These are phyloP conservation scores for Malus asiatica DNA, from an alignment of 306 rosid species.

Conservation along the genomic window DNA sequence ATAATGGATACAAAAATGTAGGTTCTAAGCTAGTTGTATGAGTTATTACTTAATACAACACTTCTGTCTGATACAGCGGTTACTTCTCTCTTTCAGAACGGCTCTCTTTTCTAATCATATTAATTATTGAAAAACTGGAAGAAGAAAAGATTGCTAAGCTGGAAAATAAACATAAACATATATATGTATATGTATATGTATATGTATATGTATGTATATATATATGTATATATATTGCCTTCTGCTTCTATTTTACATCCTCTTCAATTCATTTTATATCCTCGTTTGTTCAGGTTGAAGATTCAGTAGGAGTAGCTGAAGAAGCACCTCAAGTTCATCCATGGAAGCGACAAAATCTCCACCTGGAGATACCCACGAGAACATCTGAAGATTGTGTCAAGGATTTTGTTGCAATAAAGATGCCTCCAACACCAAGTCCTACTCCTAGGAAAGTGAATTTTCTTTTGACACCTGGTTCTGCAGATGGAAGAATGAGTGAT, in stretches of 20 bases:
- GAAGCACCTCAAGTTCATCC: slow-evolving; percentile 31
- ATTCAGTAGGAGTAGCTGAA: slow-evolving; percentile 33
- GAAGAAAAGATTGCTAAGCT: background rate
- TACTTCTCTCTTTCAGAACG: too few relatives aligned
- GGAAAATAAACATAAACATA: background rate
- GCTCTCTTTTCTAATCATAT: too few relatives aligned
- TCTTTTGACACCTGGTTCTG: slow-evolving; percentile 48
- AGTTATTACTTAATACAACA: background rate
- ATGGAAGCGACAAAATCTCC: slow-evolving; percentile 57
- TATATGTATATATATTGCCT: background rate
- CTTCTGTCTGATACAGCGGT: background rate
- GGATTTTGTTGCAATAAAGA: slow-evolving; percentile 56
- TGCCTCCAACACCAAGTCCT: slow-evolving; percentile 72
- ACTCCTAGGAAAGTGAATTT: slow-evolving; percentile 78
- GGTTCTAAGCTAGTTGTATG: background rate
- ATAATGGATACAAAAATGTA: background rate
- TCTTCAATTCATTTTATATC: background rate
- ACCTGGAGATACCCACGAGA: slow-evolving; percentile 58
- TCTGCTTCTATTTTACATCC: background rate
- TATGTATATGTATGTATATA: too few relatives aligned
- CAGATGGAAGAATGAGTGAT: slow-evolving; percentile 40
- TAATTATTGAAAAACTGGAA: background rate
- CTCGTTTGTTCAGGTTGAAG: slow-evolving; percentile 40
- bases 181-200: too few relatives aligned
- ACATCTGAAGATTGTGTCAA: slow-evolving; percentile 35